Evolutionary conservation across 371 early-diverging fungal species (phyloP).

Genomic region (Lichtheimia ornata): DNA sequence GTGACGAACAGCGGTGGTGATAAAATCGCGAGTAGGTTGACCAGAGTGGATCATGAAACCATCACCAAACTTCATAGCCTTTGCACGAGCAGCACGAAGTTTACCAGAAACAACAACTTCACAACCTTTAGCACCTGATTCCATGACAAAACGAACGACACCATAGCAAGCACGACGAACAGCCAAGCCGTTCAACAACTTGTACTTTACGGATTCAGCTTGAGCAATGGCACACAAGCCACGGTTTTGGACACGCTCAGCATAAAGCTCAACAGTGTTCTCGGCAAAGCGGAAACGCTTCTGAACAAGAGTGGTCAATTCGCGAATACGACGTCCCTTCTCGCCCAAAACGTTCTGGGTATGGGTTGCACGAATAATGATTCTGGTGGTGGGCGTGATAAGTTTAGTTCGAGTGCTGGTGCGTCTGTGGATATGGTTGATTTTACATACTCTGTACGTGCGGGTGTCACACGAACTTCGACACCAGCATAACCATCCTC

Average conservation of each 20-base stretch:
- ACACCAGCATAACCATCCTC: slow-evolving; percentile 96
- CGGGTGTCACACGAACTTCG: slow-evolving; percentile 97
- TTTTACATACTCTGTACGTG: slow-evolving; percentile 85
- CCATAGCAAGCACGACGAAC: slow-evolving; percentile 98
- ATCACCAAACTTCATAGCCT: slow-evolving; percentile 99
- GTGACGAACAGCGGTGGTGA: slow-evolving; percentile 96
- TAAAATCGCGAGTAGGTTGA: slow-evolving; percentile 95
- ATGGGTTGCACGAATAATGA: slow-evolving; percentile 98
- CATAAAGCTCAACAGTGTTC: slow-evolving; percentile 96
- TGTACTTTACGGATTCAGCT: slow-evolving; percentile 98
- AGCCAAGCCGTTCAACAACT: slow-evolving; percentile 95
- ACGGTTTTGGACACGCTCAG: slow-evolving; percentile 98
- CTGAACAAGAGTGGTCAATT: slow-evolving; percentile 97
- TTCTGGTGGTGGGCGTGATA: slow-evolving; percentile 29
- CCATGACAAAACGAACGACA: slow-evolving; percentile 98
- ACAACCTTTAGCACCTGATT: slow-evolving; percentile 99
- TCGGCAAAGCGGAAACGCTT: slow-evolving; percentile 99
- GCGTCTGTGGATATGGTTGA: no score
- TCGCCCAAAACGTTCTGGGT: slow-evolving; percentile 98
- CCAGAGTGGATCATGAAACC: slow-evolving; percentile 99
- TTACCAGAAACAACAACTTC: slow-evolving; percentile 99
- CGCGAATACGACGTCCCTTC: slow-evolving; percentile 98
- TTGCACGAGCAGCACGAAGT: slow-evolving; percentile 99
- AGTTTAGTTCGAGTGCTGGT: not conserved
- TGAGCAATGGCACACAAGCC: slow-evolving; percentile 99